Conservation (phyloP, 768 basidiomycete genomes). For the Boletus bicolor region DNA sequence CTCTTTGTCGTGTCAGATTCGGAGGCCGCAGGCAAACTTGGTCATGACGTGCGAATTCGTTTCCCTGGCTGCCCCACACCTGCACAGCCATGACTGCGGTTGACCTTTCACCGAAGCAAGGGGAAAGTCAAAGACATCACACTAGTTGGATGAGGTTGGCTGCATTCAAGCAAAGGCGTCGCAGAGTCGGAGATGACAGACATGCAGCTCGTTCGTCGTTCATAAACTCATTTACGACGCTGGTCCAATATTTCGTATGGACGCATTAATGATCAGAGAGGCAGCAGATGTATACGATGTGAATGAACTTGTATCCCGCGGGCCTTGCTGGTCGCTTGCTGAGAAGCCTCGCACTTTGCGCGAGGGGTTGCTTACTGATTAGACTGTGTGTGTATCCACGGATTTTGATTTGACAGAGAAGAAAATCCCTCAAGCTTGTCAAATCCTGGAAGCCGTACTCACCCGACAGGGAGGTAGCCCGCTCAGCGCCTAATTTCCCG, state of each 20-base stretch:
- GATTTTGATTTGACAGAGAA: slow-evolving; percentile 11
- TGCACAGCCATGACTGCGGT: slow-evolving; percentile 6
- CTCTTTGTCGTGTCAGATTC: background rate
- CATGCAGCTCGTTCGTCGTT: background rate
- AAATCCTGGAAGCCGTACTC: slow-evolving; percentile 15
- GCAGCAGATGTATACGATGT: slow-evolving; percentile 2
- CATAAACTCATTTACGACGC: background rate
- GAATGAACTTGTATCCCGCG: slow-evolving; percentile 13
- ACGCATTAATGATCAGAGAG: background rate
- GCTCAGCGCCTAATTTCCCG: slow-evolving; percentile 19
- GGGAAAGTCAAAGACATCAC: background rate
- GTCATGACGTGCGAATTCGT: slow-evolving; percentile 10
- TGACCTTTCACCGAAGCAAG: background rate
- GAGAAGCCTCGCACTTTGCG: slow-evolving; percentile 19
- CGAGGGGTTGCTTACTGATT: slow-evolving; percentile 15
- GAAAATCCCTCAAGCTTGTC: slow-evolving; percentile 5
- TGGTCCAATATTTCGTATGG: background rate
- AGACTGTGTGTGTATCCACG: slow-evolving; percentile 12
- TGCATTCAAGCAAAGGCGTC: background rate
- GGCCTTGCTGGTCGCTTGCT: slow-evolving; percentile 14
- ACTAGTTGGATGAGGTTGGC: background rate
- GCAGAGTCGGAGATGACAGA: slow-evolving; percentile 2
- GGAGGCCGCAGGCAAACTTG: background rate
- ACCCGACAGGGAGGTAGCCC: slow-evolving; percentile 1
- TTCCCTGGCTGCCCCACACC: slow-evolving; percentile 18